Conservation (phyloP, 495 filamentous ascomycete genomes). For the Penicillium samsonianum region DNA sequence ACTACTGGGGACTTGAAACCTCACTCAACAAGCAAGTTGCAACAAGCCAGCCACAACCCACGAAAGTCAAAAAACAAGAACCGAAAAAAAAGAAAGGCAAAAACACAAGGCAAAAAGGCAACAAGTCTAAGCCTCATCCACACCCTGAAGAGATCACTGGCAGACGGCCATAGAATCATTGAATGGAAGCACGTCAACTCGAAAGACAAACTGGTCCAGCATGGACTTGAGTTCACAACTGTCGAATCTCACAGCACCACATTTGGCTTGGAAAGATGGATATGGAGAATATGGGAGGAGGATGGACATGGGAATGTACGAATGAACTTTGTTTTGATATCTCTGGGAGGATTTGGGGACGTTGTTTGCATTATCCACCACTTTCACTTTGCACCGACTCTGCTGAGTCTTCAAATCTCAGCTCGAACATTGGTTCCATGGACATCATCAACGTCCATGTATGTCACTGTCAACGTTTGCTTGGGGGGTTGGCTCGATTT, state of each 20-base stretch:
- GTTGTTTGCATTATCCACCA: background rate
- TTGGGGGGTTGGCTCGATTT: background rate
- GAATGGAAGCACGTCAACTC: background rate
- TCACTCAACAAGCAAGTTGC: too few relatives aligned
- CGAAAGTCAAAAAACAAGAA: background rate
- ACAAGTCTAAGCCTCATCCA: background rate
- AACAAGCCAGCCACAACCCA: background rate
- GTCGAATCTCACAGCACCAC: background rate
- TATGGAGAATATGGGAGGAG: background rate
- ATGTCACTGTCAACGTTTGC: background rate
- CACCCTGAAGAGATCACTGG: background rate
- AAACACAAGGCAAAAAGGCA: background rate
- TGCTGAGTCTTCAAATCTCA: background rate
- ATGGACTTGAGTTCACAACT: background rate
- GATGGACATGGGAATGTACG: background rate
- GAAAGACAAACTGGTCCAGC: background rate
- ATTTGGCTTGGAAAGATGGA: background rate
- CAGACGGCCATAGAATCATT: background rate
- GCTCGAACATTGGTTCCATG: background rate
- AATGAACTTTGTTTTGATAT: background rate
- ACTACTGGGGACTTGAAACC: background rate
- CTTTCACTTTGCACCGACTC: background rate
- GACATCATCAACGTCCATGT: background rate
- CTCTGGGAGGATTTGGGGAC: background rate
- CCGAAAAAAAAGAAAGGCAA: too few relatives aligned